phyloP scores from a whole-genome alignment of 2,329 filamentous ascomycete genomes.

The Colletotrichum tamarilloi region DNA sequence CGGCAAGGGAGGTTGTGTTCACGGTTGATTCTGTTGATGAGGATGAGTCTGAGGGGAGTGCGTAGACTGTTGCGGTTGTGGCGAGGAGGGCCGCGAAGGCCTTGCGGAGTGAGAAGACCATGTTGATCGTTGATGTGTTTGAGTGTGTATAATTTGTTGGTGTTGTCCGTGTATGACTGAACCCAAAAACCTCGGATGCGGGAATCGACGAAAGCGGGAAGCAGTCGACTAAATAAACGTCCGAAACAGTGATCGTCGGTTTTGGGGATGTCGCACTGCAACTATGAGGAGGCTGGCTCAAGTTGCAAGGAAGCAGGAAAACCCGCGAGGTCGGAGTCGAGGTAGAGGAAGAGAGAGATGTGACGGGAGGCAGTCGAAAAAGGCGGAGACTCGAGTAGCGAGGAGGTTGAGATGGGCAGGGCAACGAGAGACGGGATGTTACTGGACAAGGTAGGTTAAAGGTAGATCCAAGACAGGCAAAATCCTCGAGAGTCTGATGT shows the following conservation, averaged over 20 bases:
- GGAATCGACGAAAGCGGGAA: background rate
- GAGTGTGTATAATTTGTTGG: background rate
- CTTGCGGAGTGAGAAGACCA: slow-evolving; percentile 42
- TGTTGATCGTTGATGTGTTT: too few relatives aligned
- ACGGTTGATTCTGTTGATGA: slow-evolving; percentile 37
- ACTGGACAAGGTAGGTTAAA: slow-evolving; percentile 11
- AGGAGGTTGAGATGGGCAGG: slow-evolving; percentile 18
- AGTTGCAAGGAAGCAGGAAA: background rate
- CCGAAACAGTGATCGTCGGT: background rate
- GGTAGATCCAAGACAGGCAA: slow-evolving; percentile 7
- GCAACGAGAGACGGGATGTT: slow-evolving; percentile 18
- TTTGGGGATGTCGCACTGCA: background rate
- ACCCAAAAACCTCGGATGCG: background rate
- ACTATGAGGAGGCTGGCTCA: slow-evolving; percentile 24
- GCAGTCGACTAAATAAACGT: background rate
- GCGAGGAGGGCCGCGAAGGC: slow-evolving; percentile 40
- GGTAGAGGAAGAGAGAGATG: background rate
- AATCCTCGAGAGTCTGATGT: slow-evolving; percentile 15
- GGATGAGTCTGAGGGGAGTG: slow-evolving; percentile 26
- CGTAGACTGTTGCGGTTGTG: slow-evolving; percentile 36
- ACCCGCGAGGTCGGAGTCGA: background rate
- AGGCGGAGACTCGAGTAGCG: slow-evolving; percentile 7
- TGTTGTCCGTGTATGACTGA: background rate
- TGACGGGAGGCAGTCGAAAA: slow-evolving; percentile 14
- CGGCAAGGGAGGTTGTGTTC: slow-evolving; percentile 30